These are phyloP conservation scores for Podila minutissima DNA, from an alignment of 192 early-diverging fungal genomes.

Conservation along the genomic window DNA sequence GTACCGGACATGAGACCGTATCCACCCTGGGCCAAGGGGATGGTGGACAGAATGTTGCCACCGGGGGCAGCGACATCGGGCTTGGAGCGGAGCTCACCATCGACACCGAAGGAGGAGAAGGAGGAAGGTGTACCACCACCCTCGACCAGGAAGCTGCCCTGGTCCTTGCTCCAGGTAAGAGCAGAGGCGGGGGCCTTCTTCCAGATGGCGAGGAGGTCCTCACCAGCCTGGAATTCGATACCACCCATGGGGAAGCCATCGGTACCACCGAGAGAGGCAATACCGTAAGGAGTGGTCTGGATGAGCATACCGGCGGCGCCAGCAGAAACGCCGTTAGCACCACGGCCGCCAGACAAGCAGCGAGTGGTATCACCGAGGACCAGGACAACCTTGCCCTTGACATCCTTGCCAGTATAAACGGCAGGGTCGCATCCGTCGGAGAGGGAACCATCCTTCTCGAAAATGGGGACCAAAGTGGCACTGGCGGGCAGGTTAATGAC, in stretches of 20 bases:
- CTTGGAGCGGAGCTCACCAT: conserved; percentile 14
- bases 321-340: conserved; percentile 20
- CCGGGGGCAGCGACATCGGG: conserved; percentile 59
- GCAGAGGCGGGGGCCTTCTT: conserved; percentile 17
- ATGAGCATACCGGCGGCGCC: conserved; percentile 34
- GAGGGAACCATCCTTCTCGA: conserved; percentile 24
- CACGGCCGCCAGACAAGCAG: conserved; percentile 57
- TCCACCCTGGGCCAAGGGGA: conserved; percentile 24
- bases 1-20: conserved; percentile 51
- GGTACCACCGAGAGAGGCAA: conserved; percentile 26
- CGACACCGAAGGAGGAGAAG: conserved; percentile 65
- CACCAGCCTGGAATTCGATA: conserved; percentile 38
- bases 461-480: conserved; percentile 32
- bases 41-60: conserved; percentile 51
- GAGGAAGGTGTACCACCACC: conserved; percentile 55
- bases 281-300: conserved; percentile 39
- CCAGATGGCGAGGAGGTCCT: conserved; percentile 26
- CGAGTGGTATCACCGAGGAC: conserved; percentile 52
- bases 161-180: conserved; percentile 13
- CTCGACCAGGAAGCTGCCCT: neutral
- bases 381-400: conserved; percentile 59
- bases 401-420: conserved; percentile 5
- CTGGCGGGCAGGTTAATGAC: conserved; percentile 54
- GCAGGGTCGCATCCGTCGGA: conserved; percentile 38
- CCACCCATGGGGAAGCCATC: conserved; percentile 45